Evolutionary conservation across 2,329 filamentous ascomycete genomes (phyloP).

Genomic region (Fusarium brevicatenulatum): DNA sequence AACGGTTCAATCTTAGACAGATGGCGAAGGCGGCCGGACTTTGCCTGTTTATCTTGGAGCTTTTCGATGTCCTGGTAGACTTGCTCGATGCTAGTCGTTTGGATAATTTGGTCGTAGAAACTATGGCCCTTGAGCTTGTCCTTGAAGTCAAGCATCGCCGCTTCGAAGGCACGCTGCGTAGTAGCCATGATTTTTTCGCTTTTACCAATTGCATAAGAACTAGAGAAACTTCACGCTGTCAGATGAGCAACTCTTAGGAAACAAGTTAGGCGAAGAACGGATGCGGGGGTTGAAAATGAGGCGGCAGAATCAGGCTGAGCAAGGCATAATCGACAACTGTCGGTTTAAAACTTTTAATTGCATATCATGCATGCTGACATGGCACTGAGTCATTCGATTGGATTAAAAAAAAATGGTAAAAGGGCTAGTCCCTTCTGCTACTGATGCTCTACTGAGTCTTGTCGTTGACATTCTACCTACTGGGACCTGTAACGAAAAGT

Average conservation of each 20-base stretch:
- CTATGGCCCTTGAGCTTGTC: neutral
- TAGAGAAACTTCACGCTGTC: rapidly evolving
- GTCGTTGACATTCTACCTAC: no score
- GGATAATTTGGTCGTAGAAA: neutral
- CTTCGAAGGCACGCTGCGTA: neutral
- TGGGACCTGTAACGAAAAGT: no score
- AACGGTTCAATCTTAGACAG: neutral
- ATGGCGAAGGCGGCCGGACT: neutral
- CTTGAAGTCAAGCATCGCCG: neutral
- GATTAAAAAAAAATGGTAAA: no score
- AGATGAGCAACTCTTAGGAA: rapidly evolving
- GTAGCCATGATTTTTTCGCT: neutral
- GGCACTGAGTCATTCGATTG: no score
- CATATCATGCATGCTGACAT: neutral
- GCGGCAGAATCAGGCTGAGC: neutral
- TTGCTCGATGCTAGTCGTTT: neutral
- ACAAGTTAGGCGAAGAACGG: no score
- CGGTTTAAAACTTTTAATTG: neutral
- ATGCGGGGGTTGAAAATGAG: neutral
- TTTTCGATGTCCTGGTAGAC: neutral
- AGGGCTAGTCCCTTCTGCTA: no score
- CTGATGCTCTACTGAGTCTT: no score
- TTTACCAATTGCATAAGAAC: rapidly evolving
- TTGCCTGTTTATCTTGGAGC: neutral
- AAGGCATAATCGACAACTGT: neutral